Base-by-base conservation (phyloP, 1,284 basidiomycete species). In the Pyrrhoderma noxium region DNA sequence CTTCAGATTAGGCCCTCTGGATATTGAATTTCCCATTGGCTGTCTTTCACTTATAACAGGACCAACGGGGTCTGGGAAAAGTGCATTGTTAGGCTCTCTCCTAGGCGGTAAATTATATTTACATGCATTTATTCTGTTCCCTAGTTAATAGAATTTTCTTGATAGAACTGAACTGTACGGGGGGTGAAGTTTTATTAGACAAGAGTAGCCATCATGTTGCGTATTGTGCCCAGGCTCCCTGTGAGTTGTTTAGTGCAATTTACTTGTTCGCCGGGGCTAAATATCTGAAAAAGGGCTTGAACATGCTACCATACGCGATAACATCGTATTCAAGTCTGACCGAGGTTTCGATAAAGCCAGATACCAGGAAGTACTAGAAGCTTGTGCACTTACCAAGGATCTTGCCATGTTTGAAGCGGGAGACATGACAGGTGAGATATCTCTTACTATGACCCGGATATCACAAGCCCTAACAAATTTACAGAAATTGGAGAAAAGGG, bases 51-150 rank as follows among this genome's bases (percentile, higher is more conserved):
- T 90, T 31, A 69, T 90, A 43, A 81, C 77, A 52, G 89, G 89
- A 0, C 72, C 83, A 0, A 90, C 88, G 0, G 89, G 88, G 0
- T 82, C 83, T 0, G 89, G 89, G 0, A 93, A 93, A 69, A 84
- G 79, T 35, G 83, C 84, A 0, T 59, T 89, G 9, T 66, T 89
- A 38, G 71, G 74, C 14, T 82, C 85, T n/a, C 65, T 80, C 47
- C 70, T 82, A 8, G 82, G 82, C 63, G 82, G 82, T 82, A n/a
- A n/a, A n/a, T n/a, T n/a, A n/a, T n/a, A n/a, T n/a, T n/a, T n/a
- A n/a, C n/a, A 56, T 39, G 72, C 61, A 9, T 38, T 11, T 11
- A 31, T 5, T 49, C 58, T 34, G 45, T 62, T 49, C 47, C 57
- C n/a, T 48, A 57, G 21, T 13, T 34, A 2, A 7, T 34, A 18